Conservation (phyloP, 805 yeast species). For the Cyberlindnera mycetangii region DNA sequence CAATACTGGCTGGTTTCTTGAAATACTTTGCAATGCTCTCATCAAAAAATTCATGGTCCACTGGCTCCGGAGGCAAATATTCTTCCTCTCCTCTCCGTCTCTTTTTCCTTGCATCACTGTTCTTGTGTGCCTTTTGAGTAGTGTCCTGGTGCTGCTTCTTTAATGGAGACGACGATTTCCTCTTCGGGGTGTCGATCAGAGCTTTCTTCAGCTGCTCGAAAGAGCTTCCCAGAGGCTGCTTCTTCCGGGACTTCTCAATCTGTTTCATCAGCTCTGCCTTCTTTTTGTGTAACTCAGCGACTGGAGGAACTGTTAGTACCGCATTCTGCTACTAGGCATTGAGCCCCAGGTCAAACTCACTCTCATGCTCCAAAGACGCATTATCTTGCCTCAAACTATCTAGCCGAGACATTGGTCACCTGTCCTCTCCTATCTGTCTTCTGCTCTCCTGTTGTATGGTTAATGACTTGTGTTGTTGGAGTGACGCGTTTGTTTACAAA, state of each 20-base stretch:
- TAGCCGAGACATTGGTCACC: conserved; percentile 26
- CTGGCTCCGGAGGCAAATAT: conserved; percentile 22
- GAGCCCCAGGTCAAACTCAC: conserved; percentile 10
- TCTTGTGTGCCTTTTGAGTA: neutral
- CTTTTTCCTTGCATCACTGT: neutral
- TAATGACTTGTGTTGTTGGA: neutral
- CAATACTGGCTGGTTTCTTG: neutral
- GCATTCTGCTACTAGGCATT: neutral
- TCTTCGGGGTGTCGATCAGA: conserved; percentile 9
- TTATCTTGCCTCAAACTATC: conserved; percentile 36
- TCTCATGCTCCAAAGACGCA: conserved; percentile 33
- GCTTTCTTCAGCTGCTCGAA: conserved; percentile 29
- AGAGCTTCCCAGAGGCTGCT: conserved; percentile 25
- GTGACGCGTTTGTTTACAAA: too few species aligned
- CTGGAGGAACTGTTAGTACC: conserved; percentile 10
- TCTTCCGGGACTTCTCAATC: conserved; percentile 25
- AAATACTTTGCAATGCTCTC: conserved; percentile 24
- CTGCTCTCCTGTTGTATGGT: too few species aligned
- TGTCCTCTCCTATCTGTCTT: too few species aligned
- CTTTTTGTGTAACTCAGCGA: conserved; percentile 22
- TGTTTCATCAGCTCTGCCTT: conserved; percentile 24
- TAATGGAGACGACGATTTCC: neutral
- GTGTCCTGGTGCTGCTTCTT: neutral
- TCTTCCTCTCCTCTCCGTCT: conserved; percentile 15
- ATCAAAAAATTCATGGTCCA: conserved; percentile 29